Evolutionary conservation across 2,329 filamentous ascomycete genomes (phyloP).

Genomic region (Calonectria fujianensis): DNA sequence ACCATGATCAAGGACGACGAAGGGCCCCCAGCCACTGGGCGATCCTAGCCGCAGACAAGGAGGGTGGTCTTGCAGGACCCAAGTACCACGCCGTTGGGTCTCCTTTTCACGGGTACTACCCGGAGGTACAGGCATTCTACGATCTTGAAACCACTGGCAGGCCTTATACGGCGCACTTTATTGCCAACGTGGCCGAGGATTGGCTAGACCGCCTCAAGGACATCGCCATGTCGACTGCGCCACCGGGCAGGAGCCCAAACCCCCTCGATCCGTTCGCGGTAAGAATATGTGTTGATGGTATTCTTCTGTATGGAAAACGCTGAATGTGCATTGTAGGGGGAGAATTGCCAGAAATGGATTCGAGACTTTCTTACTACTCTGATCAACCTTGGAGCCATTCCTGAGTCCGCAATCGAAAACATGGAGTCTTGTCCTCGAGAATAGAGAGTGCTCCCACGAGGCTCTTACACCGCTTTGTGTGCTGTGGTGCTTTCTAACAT

Average conservation of each 20-base stretch:
- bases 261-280: no score
- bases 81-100: not conserved
- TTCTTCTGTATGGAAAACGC: no score
- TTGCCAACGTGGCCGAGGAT: not conserved
- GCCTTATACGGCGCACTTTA: not conserved
- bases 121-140: not conserved
- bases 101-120: not conserved
- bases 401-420: no score
- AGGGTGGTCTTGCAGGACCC: not conserved
- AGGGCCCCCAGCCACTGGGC: not conserved
- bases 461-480: no score
- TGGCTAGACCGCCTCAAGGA: not conserved
- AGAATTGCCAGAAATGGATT: no score
- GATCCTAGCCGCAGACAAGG: not conserved
- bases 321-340: no score
- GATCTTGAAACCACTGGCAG: not conserved
- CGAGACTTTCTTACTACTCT: no score
- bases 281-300: no score
- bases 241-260: not conserved
- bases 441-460: no score
- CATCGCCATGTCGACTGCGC: not conserved
- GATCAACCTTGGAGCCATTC: no score
- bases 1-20: not conserved
- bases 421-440: no score
- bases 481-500: no score